Percentiles rank a stretch among this genome's conserved stretches.
Conservation (phyloP, 2,329 filamentous ascomycete species). For the Xylaria sp. region DNA sequence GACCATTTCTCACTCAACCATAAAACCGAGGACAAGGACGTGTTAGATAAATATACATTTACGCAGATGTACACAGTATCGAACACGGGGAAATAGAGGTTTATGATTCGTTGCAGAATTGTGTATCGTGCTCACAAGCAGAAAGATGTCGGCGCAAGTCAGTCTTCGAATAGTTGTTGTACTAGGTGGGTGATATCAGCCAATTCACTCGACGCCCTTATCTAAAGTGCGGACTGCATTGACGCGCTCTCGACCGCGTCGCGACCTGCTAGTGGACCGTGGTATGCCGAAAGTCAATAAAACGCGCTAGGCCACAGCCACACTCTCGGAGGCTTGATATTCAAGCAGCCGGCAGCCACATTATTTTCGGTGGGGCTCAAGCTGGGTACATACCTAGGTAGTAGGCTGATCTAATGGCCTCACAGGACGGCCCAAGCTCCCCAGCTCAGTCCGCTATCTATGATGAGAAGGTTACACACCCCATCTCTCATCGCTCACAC, state of each 20-base stretch:
- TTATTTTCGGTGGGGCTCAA: neutral
- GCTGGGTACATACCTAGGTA: neutral
- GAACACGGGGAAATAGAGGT: neutral
- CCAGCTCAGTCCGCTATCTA: neutral
- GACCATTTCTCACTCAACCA: slow-evolving; percentile 38
- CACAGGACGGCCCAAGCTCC: slow-evolving; percentile 3
- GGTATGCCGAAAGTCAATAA: slow-evolving; percentile 40
- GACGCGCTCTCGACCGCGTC: slow-evolving; percentile 34
- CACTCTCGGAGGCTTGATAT: neutral
- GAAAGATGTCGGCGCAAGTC: neutral
- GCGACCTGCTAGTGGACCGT: slow-evolving; percentile 16
- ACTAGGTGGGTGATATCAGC: neutral
- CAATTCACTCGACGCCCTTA: neutral
- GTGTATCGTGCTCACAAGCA: neutral
- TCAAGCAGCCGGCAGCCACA: slow-evolving; percentile 5
- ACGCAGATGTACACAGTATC: neutral
- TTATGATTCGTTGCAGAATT: neutral
- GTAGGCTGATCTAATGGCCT: neutral
- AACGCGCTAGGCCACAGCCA: slow-evolving; percentile 38
- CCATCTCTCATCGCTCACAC: neutral
- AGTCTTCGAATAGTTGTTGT: slow-evolving; percentile 1
- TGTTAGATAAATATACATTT: slow-evolving; percentile 9
- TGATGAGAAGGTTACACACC: too few relatives aligned
- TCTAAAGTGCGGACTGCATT: slow-evolving; percentile 21
- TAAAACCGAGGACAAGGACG: neutral